phyloP scores from a whole-genome alignment of 768 basidiomycete genomes.

The Russula compacta region DNA sequence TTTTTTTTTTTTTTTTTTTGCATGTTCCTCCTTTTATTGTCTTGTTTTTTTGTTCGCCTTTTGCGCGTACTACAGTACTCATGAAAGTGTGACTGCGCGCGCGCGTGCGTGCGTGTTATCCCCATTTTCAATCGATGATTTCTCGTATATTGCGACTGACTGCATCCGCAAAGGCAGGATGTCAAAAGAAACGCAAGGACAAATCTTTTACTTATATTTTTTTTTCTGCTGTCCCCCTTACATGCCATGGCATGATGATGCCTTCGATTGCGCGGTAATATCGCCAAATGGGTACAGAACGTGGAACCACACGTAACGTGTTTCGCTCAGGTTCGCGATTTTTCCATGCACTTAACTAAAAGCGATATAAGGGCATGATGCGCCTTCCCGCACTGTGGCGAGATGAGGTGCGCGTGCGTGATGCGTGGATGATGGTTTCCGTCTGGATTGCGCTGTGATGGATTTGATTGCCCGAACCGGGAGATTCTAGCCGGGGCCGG shows the following conservation, averaged over 20 bases:
- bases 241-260: background rate
- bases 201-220: no score
- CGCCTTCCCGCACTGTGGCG: background rate
- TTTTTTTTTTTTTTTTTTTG: background rate
- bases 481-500: background rate
- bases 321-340: background rate
- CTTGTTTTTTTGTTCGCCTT: background rate
- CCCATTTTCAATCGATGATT: no score
- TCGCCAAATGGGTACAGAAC: conserved; percentile 17
- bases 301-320: background rate
- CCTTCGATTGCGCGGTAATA: background rate
- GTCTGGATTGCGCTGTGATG: background rate
- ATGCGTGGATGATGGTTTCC: background rate
- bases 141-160: no score
- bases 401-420: background rate
- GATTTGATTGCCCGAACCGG: background rate
- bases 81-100: no score
- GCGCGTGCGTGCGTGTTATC: no score
- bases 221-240: background rate
- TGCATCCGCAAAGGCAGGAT: no score
- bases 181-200: no score
- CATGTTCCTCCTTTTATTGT: background rate
- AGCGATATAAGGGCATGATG: background rate
- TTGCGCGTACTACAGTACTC: conserved; percentile 8
- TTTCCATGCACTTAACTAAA: background rate